Percentiles rank a stretch among this genome's conserved stretches.
Evolutionary conservation across 345 rosid genomes (phyloP).

Genomic region (Raphanus sativus): DNA sequence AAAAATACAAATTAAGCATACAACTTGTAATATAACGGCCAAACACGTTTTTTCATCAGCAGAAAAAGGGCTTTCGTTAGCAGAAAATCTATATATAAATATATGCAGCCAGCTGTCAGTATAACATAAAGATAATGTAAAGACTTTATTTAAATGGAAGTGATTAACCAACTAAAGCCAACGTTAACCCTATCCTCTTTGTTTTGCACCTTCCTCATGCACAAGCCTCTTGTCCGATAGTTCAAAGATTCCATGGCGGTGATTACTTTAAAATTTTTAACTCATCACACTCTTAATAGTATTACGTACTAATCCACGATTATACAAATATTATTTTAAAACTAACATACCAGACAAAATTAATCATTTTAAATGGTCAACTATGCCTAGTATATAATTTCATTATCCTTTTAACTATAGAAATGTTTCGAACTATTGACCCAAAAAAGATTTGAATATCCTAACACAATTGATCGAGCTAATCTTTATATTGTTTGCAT

Average conservation of each 20-base stretch:
- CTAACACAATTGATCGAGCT: not conserved
- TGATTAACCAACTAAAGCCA: slow-evolving; percentile 12
- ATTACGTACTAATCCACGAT: not conserved
- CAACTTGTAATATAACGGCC: slow-evolving; percentile 17
- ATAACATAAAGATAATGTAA: not conserved
- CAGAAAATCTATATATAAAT: slow-evolving; percentile 4
- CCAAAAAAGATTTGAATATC: not conserved
- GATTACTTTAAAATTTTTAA: not conserved
- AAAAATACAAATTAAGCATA: not conserved
- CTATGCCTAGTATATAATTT: slow-evolving; percentile 7
- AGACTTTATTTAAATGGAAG: not conserved
- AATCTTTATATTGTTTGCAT: not conserved
- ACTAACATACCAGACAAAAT: not conserved
- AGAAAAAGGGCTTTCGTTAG: not conserved
- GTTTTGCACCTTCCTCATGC: slow-evolving; percentile 12
- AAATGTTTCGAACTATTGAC: slow-evolving; percentile 14
- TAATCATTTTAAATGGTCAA: slow-evolving; percentile 22
- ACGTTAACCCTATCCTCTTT: not conserved
- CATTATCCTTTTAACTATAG: slow-evolving; percentile 5
- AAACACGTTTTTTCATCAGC: slow-evolving; percentile 29
- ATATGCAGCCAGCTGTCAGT: slow-evolving; percentile 20
- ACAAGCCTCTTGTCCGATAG: not conserved
- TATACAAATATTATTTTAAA: not conserved
- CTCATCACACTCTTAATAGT: not conserved
- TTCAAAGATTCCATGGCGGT: slow-evolving; percentile 30